Evolutionary conservation across 352 stramenopile genomes (phyloP), one percentile per base, ranked within the genome.

Genomic region (Globisporangium radiosum): DNA sequence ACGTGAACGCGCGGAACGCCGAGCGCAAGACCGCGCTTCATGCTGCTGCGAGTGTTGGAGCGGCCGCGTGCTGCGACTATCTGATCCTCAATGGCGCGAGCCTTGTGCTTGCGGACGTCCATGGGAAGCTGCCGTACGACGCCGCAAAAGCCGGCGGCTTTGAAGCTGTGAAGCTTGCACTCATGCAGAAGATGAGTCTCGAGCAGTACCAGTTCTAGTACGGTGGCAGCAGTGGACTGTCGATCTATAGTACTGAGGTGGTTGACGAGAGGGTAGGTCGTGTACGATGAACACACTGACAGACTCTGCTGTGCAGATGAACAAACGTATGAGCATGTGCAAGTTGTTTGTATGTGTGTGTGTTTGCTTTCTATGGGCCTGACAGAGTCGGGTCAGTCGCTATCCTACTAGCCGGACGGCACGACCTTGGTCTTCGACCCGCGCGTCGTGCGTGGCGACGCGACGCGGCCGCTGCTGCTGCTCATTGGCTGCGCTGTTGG

Each of bases 61-160:
- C 73, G 6, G 51, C 68, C 10, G 44, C 60, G 0, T 89, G 76
- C 56, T 95, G 83, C 44, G 80, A 95, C 17, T 95, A 90, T 56
- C 63, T 95, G 4, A 60, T 95, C 39, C 63, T 90, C 4, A 95
- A 95, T 45, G 85, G 85, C 36, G 79, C 85, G 13, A 90, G 74
- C n/a, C 57, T 90, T 7, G 69, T 73, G n/a, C 19, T 81, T 2
- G 63, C 69, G 0, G 81, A 94, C 47, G 70, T 66, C 4, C 57
- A 68, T 15, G 79, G 79, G 3, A 69, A 71, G 44, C 60, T 89
- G 17, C 75, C 84, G 7, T 83, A 79, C 40, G 78, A 92, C 39
- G 80, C 62, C 6, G 84, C 84, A 1, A 86, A 88, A 52, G 64
- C 64, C 4, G 64, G 71, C 8, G 81, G 78, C 10, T 81, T 82